phyloP scores from a whole-genome alignment of 2,329 filamentous ascomycete genomes.

The Penicillium janthinellum region DNA sequence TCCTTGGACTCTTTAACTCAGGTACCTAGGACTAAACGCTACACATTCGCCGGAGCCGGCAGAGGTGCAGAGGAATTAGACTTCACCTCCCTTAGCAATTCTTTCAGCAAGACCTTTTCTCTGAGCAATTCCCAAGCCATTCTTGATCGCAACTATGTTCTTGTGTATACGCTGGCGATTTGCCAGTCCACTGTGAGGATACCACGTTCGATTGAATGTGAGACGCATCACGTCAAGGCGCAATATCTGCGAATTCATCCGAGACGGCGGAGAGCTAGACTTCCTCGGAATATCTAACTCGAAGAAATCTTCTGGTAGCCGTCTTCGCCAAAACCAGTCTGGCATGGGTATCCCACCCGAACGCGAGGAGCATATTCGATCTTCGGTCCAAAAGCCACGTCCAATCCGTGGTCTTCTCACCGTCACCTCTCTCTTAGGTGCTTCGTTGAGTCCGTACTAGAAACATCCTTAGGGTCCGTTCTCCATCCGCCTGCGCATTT shows the following conservation, averaged over 20 bases:
- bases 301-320: conserved; percentile 6
- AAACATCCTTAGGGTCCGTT: too few relatives aligned
- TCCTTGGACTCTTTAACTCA: too few relatives aligned
- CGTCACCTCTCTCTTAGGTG: neutral
- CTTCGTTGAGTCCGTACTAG: too few relatives aligned
- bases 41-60: neutral
- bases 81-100: too few relatives aligned
- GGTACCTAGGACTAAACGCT: neutral
- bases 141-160: conserved; percentile 31
- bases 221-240: conserved; percentile 11
- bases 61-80: neutral
- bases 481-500: too few relatives aligned
- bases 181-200: conserved; percentile 1
- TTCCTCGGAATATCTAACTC: conserved; percentile 1
- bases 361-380: conserved; percentile 8
- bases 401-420: conserved; percentile 5
- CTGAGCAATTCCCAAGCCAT: neutral
- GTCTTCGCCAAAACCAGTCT: conserved; percentile 7
- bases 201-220: conserved; percentile 2
- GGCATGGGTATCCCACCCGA: conserved; percentile 11
- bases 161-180: conserved; percentile 4
- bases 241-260: conserved; percentile 2
- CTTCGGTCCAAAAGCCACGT: conserved; percentile 1
- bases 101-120: too few relatives aligned
- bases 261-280: neutral